Evolutionary conservation across 2,329 filamentous ascomycete species (phyloP), one percentile per base, ranked within the genome.

Genomic region (Elsinoe fawcettii): DNA sequence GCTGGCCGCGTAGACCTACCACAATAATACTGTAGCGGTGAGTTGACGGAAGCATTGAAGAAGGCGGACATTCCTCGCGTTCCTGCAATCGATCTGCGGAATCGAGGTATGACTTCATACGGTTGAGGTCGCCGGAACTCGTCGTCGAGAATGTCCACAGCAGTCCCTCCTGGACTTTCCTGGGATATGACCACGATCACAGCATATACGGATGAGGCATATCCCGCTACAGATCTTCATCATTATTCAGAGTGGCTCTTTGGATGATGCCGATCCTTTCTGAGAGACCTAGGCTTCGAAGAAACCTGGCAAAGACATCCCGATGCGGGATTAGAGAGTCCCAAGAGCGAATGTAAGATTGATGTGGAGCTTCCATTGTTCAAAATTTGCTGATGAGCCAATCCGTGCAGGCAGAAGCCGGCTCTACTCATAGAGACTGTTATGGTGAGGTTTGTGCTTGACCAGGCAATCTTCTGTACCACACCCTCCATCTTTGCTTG

Each of bases 141-240:
- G 30, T 51, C 46, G 14, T 46, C 41, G 18, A 46, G 41, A 14
- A 46, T 25, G 18, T 46, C 41, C 22, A 46, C 23, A 34, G 46
- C 46, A 51, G 25, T 32, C 7, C 46, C 30, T 18, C 23, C 12
- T n/a, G 46, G 25, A 20, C 23, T 34, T n/a, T 51, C 49, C n/a
- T 53, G 49, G 16, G 32, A n/a, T n/a, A 53, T 7, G 5, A 53
- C 49, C 14, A 53, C 49, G 9, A 53, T 37, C 12, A 53, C 49
- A 14, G 49, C 49, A 16, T 53, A 53, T 6, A 53, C 49, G 49
- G 49, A 34, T 53, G 49, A 14, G 49, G 49, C 30, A 53, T 53
- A 53, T 37, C 49, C 14, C 30, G 8, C n/a, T 23, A 9, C 5
- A 53, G 18, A 11, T 53, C 49, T 25, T 53, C 32, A 14, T 53